phyloP scores from a whole-genome alignment of 1,284 basidiomycete species.

The Phellopilus nigrolimitatus region DNA sequence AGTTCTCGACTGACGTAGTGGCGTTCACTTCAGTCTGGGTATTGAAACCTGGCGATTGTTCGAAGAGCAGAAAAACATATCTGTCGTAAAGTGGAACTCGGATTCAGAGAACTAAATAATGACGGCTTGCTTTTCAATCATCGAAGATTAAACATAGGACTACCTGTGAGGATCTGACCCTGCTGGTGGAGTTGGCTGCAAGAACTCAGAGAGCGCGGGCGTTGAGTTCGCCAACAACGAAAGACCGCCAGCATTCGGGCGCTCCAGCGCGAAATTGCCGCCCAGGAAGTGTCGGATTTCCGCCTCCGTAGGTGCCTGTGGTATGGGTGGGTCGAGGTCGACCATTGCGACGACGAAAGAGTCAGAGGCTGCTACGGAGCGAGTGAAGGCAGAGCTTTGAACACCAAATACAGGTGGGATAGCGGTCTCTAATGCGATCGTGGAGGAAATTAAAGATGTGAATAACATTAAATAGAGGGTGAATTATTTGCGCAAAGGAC shows the following conservation, averaged over 20 bases:
- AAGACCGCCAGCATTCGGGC: constrained; percentile 2
- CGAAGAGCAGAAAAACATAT: constrained; percentile 44
- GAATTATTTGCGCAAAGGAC: constrained; percentile 3
- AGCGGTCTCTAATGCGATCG: constrained; percentile 34
- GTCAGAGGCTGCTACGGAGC: constrained; percentile 17
- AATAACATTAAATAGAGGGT: neutral
- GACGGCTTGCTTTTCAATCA: constrained; percentile 1
- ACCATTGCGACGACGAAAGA: constrained; percentile 43
- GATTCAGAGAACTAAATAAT: neutral
- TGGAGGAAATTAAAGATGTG: neutral
- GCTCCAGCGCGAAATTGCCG: constrained; percentile 35
- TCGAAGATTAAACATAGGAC: constrained; percentile 18
- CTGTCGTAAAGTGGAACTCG: constrained; percentile 23
- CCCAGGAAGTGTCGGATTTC: constrained; percentile 52
- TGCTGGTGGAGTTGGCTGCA: constrained; percentile 46
- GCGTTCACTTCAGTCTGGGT: constrained; percentile 38
- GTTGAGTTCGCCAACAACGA: constrained; percentile 37
- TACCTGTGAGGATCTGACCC: constrained; percentile 52
- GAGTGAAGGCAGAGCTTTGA: constrained; percentile 13
- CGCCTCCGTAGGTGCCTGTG: constrained; percentile 38
- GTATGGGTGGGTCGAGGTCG: constrained; percentile 50
- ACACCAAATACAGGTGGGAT: constrained; percentile 39
- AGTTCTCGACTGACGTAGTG: constrained; percentile 34
- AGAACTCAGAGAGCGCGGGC: constrained; percentile 40
- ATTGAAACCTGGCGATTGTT: constrained; percentile 40